These are phyloP conservation scores for Stentor roeselii DNA, from an alignment of 73 alveolate species.

Conservation along the genomic window DNA sequence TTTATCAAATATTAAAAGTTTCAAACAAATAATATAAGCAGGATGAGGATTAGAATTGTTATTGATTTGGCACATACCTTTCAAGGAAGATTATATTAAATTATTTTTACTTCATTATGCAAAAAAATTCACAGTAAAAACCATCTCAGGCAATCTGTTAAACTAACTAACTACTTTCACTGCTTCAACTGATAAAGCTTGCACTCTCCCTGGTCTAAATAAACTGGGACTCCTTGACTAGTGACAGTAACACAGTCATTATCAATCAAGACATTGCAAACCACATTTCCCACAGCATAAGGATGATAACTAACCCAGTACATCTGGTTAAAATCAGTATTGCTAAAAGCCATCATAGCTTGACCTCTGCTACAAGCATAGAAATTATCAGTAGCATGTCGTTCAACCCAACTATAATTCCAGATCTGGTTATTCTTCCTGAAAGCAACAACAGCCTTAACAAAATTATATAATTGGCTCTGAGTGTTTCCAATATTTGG, in stretches of 20 bases:
- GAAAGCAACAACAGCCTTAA: background rate
- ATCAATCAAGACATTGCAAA: conserved; percentile 47
- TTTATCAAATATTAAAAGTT: too few species aligned
- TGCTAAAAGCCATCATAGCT: conserved; percentile 61
- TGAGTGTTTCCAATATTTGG: conserved; percentile 25
- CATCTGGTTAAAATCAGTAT: conserved; percentile 37
- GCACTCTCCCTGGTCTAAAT: conserved; percentile 41
- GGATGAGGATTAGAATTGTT: too few species aligned
- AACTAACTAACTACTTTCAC: too few species aligned
- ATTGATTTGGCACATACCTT: too few species aligned
- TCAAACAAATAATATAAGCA: too few species aligned
- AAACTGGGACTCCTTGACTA: conserved; percentile 36
- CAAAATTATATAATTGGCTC: background rate
- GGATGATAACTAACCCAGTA: conserved; percentile 24
- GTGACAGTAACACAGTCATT: conserved; percentile 49
- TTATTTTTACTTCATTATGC: too few species aligned
- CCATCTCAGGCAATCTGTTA: too few species aligned
- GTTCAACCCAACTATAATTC: conserved; percentile 48
- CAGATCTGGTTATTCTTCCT: conserved; percentile 65
- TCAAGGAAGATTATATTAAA: too few species aligned
- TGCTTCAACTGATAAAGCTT: conserved; percentile 37
- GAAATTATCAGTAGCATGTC: conserved; percentile 61
- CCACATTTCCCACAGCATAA: conserved; percentile 40
- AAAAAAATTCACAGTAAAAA: too few species aligned
- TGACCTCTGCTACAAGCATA: conserved; percentile 81